phyloP scores from a whole-genome alignment of 208 protist species.

The Strigomonas galati region DNA sequence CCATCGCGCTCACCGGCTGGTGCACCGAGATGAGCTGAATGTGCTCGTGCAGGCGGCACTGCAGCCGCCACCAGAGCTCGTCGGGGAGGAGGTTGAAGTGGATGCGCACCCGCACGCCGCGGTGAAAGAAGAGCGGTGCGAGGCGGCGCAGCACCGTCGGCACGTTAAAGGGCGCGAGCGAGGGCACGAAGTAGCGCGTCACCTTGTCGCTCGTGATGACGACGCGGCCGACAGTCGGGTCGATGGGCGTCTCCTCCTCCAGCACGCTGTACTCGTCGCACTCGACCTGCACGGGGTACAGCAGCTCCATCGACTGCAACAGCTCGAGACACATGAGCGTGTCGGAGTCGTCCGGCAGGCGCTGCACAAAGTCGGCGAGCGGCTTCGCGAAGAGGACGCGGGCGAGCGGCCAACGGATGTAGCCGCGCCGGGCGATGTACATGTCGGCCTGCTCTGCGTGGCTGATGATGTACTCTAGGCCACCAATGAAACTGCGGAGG shows the following conservation, averaged over 20 bases:
- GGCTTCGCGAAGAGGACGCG: slow-evolving; percentile 65
- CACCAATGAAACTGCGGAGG: slow-evolving; percentile 78
- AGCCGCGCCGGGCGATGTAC: slow-evolving; percentile 71
- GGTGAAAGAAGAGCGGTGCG: slow-evolving; percentile 73
- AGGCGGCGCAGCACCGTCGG: slow-evolving; percentile 53
- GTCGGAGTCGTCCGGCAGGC: slow-evolving; percentile 67
- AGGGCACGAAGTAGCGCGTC: slow-evolving; percentile 80
- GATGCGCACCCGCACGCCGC: slow-evolving; percentile 63
- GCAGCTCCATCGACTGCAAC: slow-evolving; percentile 64
- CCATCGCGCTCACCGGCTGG: slow-evolving; percentile 35
- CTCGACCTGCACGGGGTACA: slow-evolving; percentile 64
- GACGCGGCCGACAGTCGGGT: slow-evolving; percentile 34
- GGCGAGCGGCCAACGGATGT: slow-evolving; percentile 71
- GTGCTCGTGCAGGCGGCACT: slow-evolving; percentile 60
- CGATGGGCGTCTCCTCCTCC: slow-evolving; percentile 59
- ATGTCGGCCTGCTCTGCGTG: slow-evolving; percentile 70
- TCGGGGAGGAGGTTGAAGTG: slow-evolving; percentile 87
- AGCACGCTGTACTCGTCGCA: slow-evolving; percentile 65
- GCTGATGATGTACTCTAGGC: slow-evolving; percentile 80
- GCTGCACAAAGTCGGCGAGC: slow-evolving; percentile 54
- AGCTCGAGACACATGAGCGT: slow-evolving; percentile 76
- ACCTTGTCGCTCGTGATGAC: slow-evolving; percentile 30
- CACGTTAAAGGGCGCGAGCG: slow-evolving; percentile 55
- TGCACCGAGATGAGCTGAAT: slow-evolving; percentile 58
- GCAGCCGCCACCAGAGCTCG: slow-evolving; percentile 85